A percentile compares a stretch with the other conserved stretches of the same genome.
Conservation (phyloP, 2,329 filamentous ascomycete genomes). For the Helotiales sp. region DNA sequence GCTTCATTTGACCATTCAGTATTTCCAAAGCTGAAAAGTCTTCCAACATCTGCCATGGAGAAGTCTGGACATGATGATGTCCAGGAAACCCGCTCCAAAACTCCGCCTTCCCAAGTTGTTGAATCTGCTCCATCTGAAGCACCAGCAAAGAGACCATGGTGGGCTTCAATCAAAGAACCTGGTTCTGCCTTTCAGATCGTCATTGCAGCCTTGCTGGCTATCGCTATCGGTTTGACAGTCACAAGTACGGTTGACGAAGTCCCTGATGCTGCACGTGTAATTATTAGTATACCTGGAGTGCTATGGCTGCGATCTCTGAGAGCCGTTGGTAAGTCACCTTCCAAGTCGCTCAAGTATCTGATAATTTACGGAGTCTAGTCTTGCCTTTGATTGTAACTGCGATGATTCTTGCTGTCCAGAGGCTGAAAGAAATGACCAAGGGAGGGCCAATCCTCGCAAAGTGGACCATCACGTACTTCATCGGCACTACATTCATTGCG, state of each 20-base stretch:
- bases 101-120: not conserved
- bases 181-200: slow-evolving; percentile 16
- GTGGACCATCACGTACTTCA: slow-evolving; percentile 10
- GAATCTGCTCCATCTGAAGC: not conserved
- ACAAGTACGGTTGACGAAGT: slow-evolving; percentile 6
- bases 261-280: slow-evolving; percentile 3
- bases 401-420: slow-evolving; percentile 8
- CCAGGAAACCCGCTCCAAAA: slow-evolving; percentile 1
- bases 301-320: slow-evolving; percentile 8
- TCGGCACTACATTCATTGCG: slow-evolving; percentile 10
- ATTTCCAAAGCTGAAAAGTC: not conserved
- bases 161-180: slow-evolving; percentile 7
- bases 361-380: not conserved
- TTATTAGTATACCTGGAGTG: slow-evolving; percentile 4
- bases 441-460: slow-evolving; percentile 5
- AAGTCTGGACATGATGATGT: not conserved
- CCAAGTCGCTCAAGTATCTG: too few relatives aligned
- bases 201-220: slow-evolving; percentile 6
- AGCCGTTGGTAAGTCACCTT: slow-evolving; percentile 1
- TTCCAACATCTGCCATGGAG: not conserved
- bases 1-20: not conserved
- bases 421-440: slow-evolving; percentile 11
- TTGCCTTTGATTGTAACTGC: slow-evolving; percentile 11
- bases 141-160: slow-evolving; percentile 3
- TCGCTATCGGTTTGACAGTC: slow-evolving; percentile 8